Conservation (phyloP, 441 rosid genomes). For the Adansonia rubrostipa region DNA sequence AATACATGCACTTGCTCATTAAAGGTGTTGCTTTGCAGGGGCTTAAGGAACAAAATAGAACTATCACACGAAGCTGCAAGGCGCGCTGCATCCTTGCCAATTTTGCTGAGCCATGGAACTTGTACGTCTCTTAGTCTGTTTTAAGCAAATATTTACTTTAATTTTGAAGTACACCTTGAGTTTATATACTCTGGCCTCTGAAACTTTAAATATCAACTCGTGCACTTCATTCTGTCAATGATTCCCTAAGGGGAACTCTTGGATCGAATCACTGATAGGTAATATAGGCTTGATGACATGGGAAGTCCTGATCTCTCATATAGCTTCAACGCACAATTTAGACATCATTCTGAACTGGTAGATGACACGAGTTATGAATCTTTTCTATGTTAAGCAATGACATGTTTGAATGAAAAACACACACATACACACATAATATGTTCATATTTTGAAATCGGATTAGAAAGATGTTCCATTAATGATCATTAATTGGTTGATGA, state of each 20-base stretch:
- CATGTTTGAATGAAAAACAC: no score
- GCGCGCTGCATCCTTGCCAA: slow-evolving; percentile 63
- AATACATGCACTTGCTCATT: not conserved
- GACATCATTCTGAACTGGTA: not conserved
- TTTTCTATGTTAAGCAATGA: not conserved
- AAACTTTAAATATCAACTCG: not conserved
- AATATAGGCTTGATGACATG: not conserved
- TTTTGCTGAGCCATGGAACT: slow-evolving; percentile 62
- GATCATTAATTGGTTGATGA: no score
- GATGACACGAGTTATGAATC: not conserved
- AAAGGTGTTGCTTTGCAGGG: slow-evolving; percentile 39
- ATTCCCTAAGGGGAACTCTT: not conserved
- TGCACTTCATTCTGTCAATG: not conserved
- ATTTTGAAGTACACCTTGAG: not conserved
- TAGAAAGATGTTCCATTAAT: not conserved
- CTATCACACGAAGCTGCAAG: slow-evolving; percentile 61
- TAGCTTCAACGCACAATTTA: not conserved
- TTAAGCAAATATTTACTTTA: slow-evolving; percentile 9
- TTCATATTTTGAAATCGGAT: not conserved
- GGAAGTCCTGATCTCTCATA: not conserved
- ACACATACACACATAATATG: not conserved
- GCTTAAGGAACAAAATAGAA: slow-evolving; percentile 58
- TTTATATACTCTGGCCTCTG: not conserved
- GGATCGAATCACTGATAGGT: not conserved
- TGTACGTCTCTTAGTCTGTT: slow-evolving; percentile 37